A percentile compares a stretch with the other conserved stretches of the same genome.
Evolutionary conservation across 2,329 filamentous ascomycete species (phyloP).

Genomic region (Niveomyces coronatus): DNA sequence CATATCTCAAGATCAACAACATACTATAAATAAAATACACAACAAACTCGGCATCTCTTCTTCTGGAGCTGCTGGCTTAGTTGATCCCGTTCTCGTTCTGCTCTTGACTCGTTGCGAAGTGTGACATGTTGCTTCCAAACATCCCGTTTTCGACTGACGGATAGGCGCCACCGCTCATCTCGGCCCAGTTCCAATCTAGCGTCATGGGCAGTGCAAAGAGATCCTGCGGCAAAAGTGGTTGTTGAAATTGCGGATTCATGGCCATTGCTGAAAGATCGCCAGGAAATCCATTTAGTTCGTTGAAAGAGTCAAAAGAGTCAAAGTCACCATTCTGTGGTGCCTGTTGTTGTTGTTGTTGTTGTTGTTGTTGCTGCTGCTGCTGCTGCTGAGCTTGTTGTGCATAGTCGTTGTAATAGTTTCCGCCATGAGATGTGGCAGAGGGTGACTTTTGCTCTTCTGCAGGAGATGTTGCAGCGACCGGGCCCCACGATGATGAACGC

Average conservation of each 20-base stretch:
- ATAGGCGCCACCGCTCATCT: constrained; percentile 56
- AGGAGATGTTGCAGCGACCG: constrained; percentile 12
- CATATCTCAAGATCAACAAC: no score
- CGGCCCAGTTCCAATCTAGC: constrained; percentile 76
- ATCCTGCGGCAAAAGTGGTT: constrained; percentile 85
- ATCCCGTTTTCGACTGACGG: constrained; percentile 54
- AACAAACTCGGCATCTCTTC: not conserved
- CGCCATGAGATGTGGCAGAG: not conserved
- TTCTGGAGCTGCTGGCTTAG: no score
- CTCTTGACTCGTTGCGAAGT: not conserved
- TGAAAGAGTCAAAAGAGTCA: constrained; percentile 34
- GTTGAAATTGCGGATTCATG: constrained; percentile 48
- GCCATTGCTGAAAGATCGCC: constrained; percentile 13
- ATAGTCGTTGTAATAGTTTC: not conserved
- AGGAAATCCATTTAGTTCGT: constrained; percentile 31
- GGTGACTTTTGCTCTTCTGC: constrained; percentile 2
- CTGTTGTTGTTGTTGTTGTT: constrained; percentile 8
- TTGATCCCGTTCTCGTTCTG: not conserved
- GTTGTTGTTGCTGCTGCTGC: not conserved
- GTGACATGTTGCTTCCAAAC: constrained; percentile 22
- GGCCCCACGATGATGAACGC: constrained; percentile 15
- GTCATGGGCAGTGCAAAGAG: constrained; percentile 95
- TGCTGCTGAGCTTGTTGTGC: not conserved
- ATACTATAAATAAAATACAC: constrained; percentile 4
- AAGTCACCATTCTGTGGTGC: constrained; percentile 28